A percentile compares a stretch with the other conserved stretches of the same genome.
These are phyloP conservation scores for Spirogloea muscicola DNA, from an alignment of 139 green algal genomes.

Conservation along the genomic window DNA sequence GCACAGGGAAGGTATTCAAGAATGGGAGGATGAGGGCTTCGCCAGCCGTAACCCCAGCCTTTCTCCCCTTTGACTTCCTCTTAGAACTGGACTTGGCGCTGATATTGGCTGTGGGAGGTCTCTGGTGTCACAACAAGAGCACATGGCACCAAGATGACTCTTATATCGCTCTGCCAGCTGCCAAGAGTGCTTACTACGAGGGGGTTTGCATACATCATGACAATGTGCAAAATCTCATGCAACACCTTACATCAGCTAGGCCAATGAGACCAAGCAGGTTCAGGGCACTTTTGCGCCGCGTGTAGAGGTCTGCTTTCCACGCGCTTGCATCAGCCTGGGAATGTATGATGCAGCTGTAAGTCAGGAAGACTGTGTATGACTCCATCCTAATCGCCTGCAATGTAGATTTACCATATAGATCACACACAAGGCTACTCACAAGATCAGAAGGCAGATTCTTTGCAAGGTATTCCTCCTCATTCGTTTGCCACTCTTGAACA, in stretches of 20 bases:
- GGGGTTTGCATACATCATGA: not conserved
- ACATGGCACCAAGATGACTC: too few relatives aligned
- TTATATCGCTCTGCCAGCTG: too few relatives aligned
- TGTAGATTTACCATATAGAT: not conserved
- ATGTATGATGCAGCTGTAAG: not conserved
- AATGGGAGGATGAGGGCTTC: not conserved
- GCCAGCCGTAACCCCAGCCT: not conserved
- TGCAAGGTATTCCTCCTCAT: not conserved
- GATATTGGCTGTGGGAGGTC: not conserved
- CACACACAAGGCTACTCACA: not conserved
- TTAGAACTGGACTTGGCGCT: not conserved
- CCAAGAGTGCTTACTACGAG: too few relatives aligned
- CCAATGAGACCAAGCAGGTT: constrained; percentile 20
- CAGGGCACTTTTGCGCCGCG: not conserved
- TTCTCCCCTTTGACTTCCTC: not conserved
- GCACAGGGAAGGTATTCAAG: not conserved
- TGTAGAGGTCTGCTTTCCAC: constrained; percentile 2
- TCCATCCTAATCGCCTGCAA: not conserved
- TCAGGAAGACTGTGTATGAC: not conserved
- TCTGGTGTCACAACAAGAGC: too few relatives aligned
- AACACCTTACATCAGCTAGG: constrained; percentile 5
- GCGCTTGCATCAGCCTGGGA: constrained; percentile 1
- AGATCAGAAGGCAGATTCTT: constrained; percentile 13
- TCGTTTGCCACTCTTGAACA: constrained; percentile 4
- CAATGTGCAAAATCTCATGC: not conserved